phyloP scores from a whole-genome alignment of 495 filamentous ascomycete genomes.

The Aspergillus bridgeri region DNA sequence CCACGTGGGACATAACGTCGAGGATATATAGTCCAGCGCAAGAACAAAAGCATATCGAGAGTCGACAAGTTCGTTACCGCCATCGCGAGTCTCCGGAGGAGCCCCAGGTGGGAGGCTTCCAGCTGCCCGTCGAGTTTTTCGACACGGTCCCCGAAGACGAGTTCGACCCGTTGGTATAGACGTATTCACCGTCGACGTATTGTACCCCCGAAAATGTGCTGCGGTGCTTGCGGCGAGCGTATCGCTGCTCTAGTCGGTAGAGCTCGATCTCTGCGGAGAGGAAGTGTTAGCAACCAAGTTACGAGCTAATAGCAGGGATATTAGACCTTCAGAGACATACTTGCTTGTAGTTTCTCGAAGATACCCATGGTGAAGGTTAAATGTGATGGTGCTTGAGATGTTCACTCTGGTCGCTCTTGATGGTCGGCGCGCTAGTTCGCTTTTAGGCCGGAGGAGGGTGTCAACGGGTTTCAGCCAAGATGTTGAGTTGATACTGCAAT shows the following conservation, averaged over 20 bases:
- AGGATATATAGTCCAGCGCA: constrained; percentile 16
- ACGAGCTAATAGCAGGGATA: not conserved
- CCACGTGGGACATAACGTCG: constrained; percentile 22
- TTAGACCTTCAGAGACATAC: constrained; percentile 27
- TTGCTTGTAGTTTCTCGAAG: constrained; percentile 55
- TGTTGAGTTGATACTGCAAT: not conserved
- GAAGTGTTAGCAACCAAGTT: constrained; percentile 12
- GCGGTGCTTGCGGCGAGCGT: constrained; percentile 82
- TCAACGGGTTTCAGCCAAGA: not conserved
- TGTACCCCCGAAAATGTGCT: constrained; percentile 81
- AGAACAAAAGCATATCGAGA: constrained; percentile 3
- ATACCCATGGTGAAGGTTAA: constrained; percentile 44
- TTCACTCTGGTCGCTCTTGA: not conserved
- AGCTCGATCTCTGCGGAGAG: constrained; percentile 66
- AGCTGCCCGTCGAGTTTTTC: constrained; percentile 41
- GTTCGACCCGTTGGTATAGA: constrained; percentile 50
- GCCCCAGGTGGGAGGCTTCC: constrained; percentile 34
- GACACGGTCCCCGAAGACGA: constrained; percentile 41
- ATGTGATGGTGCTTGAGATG: not conserved
- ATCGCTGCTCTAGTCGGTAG: constrained; percentile 88
- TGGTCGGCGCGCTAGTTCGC: not conserved
- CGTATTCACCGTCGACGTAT: constrained; percentile 92
- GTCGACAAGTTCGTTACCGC: constrained; percentile 17
- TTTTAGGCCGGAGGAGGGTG: not conserved
- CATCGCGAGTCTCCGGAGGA: constrained; percentile 29